A percentile compares a stretch with the other conserved stretches of the same genome.
phyloP scores from a whole-genome alignment of 2,329 filamentous ascomycete genomes.

The Penicillium sp. region DNA sequence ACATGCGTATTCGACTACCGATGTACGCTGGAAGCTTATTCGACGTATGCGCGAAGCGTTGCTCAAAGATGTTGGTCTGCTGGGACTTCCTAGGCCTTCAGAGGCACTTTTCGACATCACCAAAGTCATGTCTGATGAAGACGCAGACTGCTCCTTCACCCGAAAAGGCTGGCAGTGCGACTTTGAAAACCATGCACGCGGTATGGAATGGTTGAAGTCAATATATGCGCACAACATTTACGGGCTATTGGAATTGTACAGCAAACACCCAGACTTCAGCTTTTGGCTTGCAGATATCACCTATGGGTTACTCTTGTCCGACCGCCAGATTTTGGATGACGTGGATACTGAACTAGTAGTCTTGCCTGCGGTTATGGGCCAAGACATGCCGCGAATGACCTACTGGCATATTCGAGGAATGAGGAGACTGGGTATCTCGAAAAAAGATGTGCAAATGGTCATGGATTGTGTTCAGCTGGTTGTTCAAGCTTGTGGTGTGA shows the following conservation, averaged over 20 bases:
- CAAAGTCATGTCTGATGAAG: slow-evolving; percentile 50
- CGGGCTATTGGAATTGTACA: slow-evolving; percentile 20
- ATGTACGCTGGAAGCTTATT: slow-evolving; percentile 12
- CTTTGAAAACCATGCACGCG: slow-evolving; percentile 51
- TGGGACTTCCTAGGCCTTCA: slow-evolving; percentile 59
- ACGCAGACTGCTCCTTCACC: slow-evolving; percentile 52
- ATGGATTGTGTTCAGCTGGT: slow-evolving; percentile 16
- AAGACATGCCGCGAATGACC: slow-evolving; percentile 35
- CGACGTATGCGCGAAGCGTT: slow-evolving; percentile 51
- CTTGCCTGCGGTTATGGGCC: slow-evolving; percentile 40
- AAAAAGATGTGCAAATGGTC: slow-evolving; percentile 36
- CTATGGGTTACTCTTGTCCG: slow-evolving; percentile 56
- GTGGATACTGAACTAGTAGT: slow-evolving; percentile 42
- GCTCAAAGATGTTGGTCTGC: slow-evolving; percentile 54
- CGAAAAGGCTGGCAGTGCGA: slow-evolving; percentile 59
- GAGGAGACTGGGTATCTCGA: slow-evolving; percentile 35
- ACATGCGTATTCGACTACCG: slow-evolving; percentile 39
- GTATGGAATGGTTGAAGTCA: slow-evolving; percentile 53
- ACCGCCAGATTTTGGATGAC: slow-evolving; percentile 35
- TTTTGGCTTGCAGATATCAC: slow-evolving; percentile 69
- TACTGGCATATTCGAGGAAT: slow-evolving; percentile 43
- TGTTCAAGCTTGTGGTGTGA: slow-evolving; percentile 12
- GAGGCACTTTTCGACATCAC: slow-evolving; percentile 56
- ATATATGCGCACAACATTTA: slow-evolving; percentile 52
- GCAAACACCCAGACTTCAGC: slow-evolving; percentile 51